A percentile compares a stretch with the other conserved stretches of the same genome.
These are phyloP conservation scores for Anacardium occidentale DNA, from an alignment of 345 rosid genomes.

Conservation along the genomic window DNA sequence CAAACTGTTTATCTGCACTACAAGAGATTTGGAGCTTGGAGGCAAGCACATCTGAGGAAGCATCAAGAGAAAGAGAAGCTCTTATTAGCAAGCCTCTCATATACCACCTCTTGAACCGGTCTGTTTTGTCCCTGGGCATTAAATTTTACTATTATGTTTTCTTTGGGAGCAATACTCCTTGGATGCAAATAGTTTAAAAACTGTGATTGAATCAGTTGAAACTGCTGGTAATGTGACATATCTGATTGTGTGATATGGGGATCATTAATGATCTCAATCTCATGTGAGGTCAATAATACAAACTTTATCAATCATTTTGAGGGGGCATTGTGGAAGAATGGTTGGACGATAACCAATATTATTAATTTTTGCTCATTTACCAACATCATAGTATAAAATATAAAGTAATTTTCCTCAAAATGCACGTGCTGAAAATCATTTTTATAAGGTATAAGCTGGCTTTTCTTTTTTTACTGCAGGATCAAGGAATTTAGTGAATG, in stretches of 20 bases:
- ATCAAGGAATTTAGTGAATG: conserved; percentile 93
- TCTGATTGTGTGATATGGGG: neutral
- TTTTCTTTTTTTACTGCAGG: conserved; percentile 45
- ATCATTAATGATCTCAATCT: neutral
- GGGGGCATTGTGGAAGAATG: neutral
- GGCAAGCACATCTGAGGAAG: conserved; percentile 85
- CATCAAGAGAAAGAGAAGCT: conserved; percentile 75
- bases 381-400: neutral
- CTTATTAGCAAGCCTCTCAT: conserved; percentile 75
- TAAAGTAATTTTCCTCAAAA: conserved; percentile 6
- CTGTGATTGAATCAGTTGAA: neutral
- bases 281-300: neutral
- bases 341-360: neutral
- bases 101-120: conserved; percentile 80
- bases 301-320: neutral
- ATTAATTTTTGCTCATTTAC: neutral
- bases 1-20: conserved; percentile 80
- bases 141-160: conserved; percentile 1
- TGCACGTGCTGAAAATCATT: neutral
- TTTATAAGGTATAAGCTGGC: neutral
- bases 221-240: neutral
- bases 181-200: neutral
- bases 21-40: conserved; percentile 97
- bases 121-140: conserved; percentile 22
- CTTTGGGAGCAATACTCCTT: neutral